Evolutionary conservation across 1,284 basidiomycete species (phyloP).

Genomic region (Peniophora sp.): DNA sequence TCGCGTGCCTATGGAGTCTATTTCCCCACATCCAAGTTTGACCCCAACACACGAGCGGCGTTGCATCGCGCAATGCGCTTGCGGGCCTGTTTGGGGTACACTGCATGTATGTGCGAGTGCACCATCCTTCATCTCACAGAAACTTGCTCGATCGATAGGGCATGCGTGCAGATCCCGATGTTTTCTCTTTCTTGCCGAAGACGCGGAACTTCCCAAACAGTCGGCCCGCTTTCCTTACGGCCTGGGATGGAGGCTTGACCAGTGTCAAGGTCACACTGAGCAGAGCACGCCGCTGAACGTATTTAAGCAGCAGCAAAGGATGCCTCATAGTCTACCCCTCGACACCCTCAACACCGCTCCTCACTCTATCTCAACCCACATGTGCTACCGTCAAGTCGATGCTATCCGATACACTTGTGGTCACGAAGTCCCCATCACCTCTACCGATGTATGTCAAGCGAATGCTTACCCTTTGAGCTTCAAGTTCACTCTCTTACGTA

Average conservation of each 20-base stretch:
- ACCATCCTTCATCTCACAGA: not conserved
- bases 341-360: not conserved
- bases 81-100: too few relatives aligned
- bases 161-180: not conserved
- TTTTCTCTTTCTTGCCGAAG: not conserved
- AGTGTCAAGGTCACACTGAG: too few relatives aligned
- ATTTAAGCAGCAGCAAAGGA: too few relatives aligned
- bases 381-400: constrained; percentile 9
- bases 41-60: not conserved
- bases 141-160: not conserved
- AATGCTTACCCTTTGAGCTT: too few relatives aligned
- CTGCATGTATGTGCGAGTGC: too few relatives aligned
- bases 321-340: not conserved
- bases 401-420: constrained; percentile 5
- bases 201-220: too few relatives aligned
- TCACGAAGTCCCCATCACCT: constrained; percentile 6
- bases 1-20: not conserved
- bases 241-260: too few relatives aligned
- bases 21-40: not conserved
- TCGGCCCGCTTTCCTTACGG: too few relatives aligned
- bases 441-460: not conserved
- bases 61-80: too few relatives aligned
- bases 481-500: too few relatives aligned
- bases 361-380: constrained; percentile 2
- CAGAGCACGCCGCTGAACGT: too few relatives aligned